Evolutionary conservation across 2,329 filamentous ascomycete genomes (phyloP), one percentile per base, ranked within the genome.

Genomic region (Colletotrichum siamense): DNA sequence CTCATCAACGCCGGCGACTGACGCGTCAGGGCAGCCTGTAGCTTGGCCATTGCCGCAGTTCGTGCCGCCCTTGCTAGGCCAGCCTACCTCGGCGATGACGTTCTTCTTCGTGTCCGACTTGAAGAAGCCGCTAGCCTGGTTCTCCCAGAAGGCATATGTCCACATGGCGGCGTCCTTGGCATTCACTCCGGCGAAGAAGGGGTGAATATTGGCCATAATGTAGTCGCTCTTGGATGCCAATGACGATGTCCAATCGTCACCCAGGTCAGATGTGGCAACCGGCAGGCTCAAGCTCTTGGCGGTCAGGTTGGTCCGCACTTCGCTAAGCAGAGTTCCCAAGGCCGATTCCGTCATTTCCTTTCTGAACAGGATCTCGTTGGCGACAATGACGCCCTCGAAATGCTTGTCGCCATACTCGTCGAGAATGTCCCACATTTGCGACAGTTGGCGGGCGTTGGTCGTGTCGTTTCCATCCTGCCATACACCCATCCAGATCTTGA

Each of bases 141-240:
- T 87, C 61, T 94, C 86, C 94, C 96, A 99, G 86, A 98, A 99
- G 18, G 85, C 85, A 86, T 89, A 95, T 0, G 96, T 98, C 96
- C 96, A 99, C 9, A 83, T 86, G 0, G 96, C 93, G 0, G 95
- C 95, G 2, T 90, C 83, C 3, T 91, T 87, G 3, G 92, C 93
- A 1, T 90, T 87, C 15, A 95, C 92, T 63, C 96, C 96, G 0
- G 93, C 94, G 82, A 99, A 99, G 89, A 99, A 98, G 0, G 97
- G 96, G 83, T 99, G 97, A 71, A 99, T 95, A 34, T 99, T 99
- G 79, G 95, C 94, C 96, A 99, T 98, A 85, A 99, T 93, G 81
- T 95, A 93, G 84, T 99, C 96, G 57, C 95, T 94, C 68, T 92
- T 89, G 6, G 86, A 80, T 0, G 94, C 94, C 22, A 99, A 91